Conservation (phyloP, 2,329 filamentous ascomycete genomes). For the Simplicillium sp. region DNA sequence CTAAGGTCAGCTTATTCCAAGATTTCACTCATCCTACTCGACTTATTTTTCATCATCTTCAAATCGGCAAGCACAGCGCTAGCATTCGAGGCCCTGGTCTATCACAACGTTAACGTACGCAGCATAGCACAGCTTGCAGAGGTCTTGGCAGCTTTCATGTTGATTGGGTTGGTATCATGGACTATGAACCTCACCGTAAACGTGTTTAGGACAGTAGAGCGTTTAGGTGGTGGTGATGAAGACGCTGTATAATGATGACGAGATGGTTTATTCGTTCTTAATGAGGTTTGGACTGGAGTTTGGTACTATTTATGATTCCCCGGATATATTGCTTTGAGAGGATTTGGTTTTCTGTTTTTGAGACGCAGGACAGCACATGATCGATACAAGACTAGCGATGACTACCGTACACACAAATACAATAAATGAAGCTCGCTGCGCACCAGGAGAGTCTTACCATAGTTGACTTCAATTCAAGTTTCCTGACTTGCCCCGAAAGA, state of each 20-base stretch:
- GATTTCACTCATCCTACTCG: constrained; percentile 79
- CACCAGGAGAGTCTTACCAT: too few species aligned
- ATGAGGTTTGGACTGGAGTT: neutral
- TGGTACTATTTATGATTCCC: neutral
- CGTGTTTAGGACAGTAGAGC: constrained; percentile 60
- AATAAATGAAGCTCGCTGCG: too few species aligned
- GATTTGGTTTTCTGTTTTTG: neutral
- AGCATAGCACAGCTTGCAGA: constrained; percentile 46
- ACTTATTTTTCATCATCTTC: constrained; percentile 95
- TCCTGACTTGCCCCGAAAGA: too few species aligned
- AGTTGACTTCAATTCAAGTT: too few species aligned
- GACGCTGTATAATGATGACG: constrained; percentile 9
- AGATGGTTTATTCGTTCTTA: constrained; percentile 8
- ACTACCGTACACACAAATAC: too few species aligned
- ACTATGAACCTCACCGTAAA: constrained; percentile 82
- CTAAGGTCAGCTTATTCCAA: constrained; percentile 77
- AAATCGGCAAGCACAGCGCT: constrained; percentile 87
- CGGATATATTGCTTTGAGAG: neutral
- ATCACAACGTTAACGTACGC: constrained; percentile 28
- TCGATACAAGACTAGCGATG: neutral
- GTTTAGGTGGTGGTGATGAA: constrained; percentile 46
- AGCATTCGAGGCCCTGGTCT: constrained; percentile 75
- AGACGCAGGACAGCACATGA: neutral
- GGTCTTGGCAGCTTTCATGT: constrained; percentile 66
- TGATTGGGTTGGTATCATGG: constrained; percentile 83